phyloP scores from a whole-genome alignment of 163 green algal species.

The Scenedesmus sp. region DNA sequence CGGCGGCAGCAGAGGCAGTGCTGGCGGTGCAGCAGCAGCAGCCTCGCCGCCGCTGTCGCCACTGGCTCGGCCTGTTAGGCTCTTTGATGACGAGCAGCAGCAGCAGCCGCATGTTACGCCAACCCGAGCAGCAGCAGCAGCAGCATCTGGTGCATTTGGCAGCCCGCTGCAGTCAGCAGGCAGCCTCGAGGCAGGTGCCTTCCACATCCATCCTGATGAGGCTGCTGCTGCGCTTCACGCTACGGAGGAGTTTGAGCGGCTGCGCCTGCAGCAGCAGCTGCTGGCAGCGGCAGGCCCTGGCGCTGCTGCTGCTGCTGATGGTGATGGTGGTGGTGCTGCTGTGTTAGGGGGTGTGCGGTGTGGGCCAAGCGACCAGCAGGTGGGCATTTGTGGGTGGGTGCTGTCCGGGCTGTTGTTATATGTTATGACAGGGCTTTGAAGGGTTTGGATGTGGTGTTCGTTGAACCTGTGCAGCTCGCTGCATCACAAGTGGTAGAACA shows the following conservation, averaged over 20 bases:
- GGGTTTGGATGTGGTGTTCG: too few species aligned
- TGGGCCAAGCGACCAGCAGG: conserved; percentile 3
- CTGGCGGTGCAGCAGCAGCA: not conserved
- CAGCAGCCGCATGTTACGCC: not conserved
- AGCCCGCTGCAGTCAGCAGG: conserved; percentile 4
- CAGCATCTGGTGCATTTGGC: not conserved
- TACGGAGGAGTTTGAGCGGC: conserved; percentile 38
- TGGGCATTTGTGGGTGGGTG: not conserved
- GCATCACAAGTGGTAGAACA: too few species aligned
- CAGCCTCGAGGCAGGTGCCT: conserved; percentile 8
- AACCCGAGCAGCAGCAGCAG: conserved; percentile 20
- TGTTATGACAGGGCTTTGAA: not conserved
- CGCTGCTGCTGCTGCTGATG: not conserved
- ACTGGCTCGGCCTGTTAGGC: not conserved
- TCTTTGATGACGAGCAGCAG: conserved; percentile 1
- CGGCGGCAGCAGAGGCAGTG: not conserved
- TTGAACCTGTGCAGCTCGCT: too few species aligned
- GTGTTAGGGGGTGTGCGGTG: not conserved
- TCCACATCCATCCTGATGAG: conserved; percentile 16
- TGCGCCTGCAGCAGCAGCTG: conserved; percentile 5
- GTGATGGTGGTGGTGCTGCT: not conserved
- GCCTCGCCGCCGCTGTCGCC: not conserved
- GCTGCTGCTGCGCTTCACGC: conserved; percentile 21
- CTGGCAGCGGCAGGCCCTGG: not conserved
- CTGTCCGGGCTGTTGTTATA: not conserved